These are phyloP conservation scores for Syzygium malaccense DNA, from an alignment of 441 rosid species.

Conservation along the genomic window DNA sequence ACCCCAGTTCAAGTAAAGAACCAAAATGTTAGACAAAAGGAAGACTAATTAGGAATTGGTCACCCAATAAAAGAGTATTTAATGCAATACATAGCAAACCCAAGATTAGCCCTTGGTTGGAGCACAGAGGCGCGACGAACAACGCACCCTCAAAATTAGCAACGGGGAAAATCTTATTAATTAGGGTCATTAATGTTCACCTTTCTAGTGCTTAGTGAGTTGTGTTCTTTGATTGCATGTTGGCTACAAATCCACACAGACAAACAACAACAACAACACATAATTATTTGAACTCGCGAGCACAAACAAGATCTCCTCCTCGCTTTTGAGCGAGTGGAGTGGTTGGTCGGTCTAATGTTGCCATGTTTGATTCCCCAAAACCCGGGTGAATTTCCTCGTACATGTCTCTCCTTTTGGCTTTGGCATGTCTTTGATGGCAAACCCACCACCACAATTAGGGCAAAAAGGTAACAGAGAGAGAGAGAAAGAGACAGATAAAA, in stretches of 20 bases:
- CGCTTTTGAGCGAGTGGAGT: conserved; percentile 30
- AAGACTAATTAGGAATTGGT: neutral
- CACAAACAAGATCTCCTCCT: neutral
- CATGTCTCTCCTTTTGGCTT: conserved; percentile 12
- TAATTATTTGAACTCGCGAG: neutral
- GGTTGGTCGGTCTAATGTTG: conserved; percentile 40
- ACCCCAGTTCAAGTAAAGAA: neutral
- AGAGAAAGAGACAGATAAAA: neutral
- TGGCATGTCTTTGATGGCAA: neutral
- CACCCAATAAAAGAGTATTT: neutral
- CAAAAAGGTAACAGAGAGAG: neutral
- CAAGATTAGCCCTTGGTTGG: conserved; percentile 24
- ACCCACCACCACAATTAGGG: neutral
- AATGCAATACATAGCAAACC: neutral
- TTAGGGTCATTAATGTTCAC: conserved; percentile 6
- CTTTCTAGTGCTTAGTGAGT: conserved; percentile 35
- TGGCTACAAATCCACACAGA: conserved; percentile 6
- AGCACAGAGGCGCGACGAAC: conserved; percentile 15
- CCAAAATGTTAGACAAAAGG: neutral
- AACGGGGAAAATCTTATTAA: neutral
- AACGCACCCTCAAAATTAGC: conserved; percentile 30
- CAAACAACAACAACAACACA: neutral
- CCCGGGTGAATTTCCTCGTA: conserved; percentile 32
- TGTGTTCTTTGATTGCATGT: conserved; percentile 31
- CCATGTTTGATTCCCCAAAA: conserved; percentile 50